Base-by-base conservation (phyloP, 768 basidiomycete species). In the Fomitopsis serialis region DNA sequence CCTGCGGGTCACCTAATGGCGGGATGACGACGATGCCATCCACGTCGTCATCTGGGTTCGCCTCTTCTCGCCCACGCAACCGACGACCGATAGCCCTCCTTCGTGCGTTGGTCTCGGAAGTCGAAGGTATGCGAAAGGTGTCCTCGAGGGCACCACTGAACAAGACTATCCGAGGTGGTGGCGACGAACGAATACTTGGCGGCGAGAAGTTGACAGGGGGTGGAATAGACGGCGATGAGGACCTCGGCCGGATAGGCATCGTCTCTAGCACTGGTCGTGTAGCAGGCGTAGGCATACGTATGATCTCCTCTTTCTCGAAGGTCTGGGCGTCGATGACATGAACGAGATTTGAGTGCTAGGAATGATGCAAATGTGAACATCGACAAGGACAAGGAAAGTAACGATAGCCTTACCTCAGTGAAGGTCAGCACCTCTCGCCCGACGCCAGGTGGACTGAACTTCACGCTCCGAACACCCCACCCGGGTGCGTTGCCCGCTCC, bases 281-380 rank as follows among this genome's bases (percentile, higher is more conserved):
- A 55, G 58, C 64, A 48, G 73, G 66, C 23, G 68, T 68, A 3
- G 84, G 85, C 43, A 87, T 75, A 50, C 75, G 79, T 19, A 90
- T 66, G 17, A 85, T 76, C 55, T 89, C 83, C 56, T 88, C 84
- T 6, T 78, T 79, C 63, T 92, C 85, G 60, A 95, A 95, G 0
- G 91, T 94, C 43, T 83, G 78, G 3, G 92, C 91, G 63, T 97
- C 94, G 46, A 96, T 74, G 53, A 95, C 75, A 62, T 97, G 94
- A 8, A 96, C 66, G 35, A 87, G 68, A 27, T 80, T 85, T 1
- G 89, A 89, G 65, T 96, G 92, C 89, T 94, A 59, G 21, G 17
- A 51, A 24, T 12, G 19, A 47, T 21, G 45, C 40, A 35, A n/a
- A 3, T 29, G 32, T 32, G 7, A 48, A 25, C 32, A 29, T 52